Percentiles rank a stretch among this genome's conserved stretches.
phyloP scores from a whole-genome alignment of 257 asterid genomes.

The Plantago major region DNA sequence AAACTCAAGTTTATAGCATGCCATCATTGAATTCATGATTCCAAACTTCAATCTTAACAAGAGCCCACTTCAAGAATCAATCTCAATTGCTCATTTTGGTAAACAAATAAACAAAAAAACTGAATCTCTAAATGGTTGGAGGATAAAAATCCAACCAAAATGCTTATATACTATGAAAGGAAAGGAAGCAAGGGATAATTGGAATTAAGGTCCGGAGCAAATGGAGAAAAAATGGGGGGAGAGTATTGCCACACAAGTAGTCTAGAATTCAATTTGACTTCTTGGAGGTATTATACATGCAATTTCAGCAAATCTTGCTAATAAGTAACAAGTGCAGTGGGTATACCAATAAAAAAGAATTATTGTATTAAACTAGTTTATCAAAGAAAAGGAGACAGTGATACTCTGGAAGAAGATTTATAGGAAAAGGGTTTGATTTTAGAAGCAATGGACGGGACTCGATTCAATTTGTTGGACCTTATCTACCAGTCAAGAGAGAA shows the following conservation, averaged over 20 bases:
- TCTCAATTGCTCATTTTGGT: conserved; percentile 28
- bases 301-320: no score
- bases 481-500: conserved; percentile 18
- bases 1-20: conserved; percentile 62
- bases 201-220: background rate
- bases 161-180: conserved; percentile 11
- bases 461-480: conserved; percentile 16
- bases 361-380: background rate
- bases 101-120: conserved; percentile 12
- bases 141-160: conserved; percentile 5
- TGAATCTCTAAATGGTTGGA: conserved; percentile 6
- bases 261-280: background rate
- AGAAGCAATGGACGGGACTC: conserved; percentile 20
- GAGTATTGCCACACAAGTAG: conserved; percentile 23
- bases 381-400: conserved; percentile 10
- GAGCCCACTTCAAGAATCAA: conserved; percentile 39
- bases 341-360: background rate
- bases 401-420: background rate
- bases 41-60: conserved; percentile 22
- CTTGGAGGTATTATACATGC: background rate
- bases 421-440: conserved; percentile 4
- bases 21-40: conserved; percentile 71
- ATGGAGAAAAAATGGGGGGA: conserved; percentile 37
- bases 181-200: conserved; percentile 15
- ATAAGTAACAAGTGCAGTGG: no score